Evolutionary conservation across 2,329 filamentous ascomycete genomes (phyloP), one percentile per base, ranked within the genome.

Genomic region (Penicillium sclerotigenum): DNA sequence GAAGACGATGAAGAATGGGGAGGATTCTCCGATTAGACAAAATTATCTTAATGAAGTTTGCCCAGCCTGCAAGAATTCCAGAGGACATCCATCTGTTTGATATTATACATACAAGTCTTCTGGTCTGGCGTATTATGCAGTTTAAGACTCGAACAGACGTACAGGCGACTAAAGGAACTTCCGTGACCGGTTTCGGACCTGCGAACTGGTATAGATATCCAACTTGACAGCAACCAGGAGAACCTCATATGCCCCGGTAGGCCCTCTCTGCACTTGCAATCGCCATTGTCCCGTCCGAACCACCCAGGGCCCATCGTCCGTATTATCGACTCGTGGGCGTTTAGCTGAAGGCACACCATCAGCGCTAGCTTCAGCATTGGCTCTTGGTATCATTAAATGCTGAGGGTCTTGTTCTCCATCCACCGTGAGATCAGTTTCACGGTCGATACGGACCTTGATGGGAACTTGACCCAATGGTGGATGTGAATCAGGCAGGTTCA

Each of bases 201-300:
- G 78, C 73, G 93, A 85, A 8, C 80, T 81, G 51, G 81, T 87
- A 63, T 86, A 82, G 0, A 87, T 88, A 63, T 95, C 88, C 26
- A 96, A 69, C 72, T 89, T 91, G 33, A 92, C 88, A 0, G 86
- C 89, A 16, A 88, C 80, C 47, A 96, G 80, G 22, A 90, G 80
- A 56, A 90, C 87, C 73, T 93, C 88, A 54, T 87, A 79, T 2
- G 78, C 77, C 36, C 61, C 68, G 66, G 74, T 77, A 5, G 63
- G 60, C 11, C 71, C 70, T 7, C 74, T 73, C 67, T 88, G 86
- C 28, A 95, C 83, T 40, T 83, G 80, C 62, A 91, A 69, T 56
- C 87, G 79, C 87, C 88, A 92, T 71, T 90, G 88, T 0, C 87
- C 88, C 16, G 79, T 87, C 56, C 77, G 80, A 20, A 92, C 78